phyloP scores from a whole-genome alignment of 371 early-diverging fungal species.

The Mucor piriformis region DNA sequence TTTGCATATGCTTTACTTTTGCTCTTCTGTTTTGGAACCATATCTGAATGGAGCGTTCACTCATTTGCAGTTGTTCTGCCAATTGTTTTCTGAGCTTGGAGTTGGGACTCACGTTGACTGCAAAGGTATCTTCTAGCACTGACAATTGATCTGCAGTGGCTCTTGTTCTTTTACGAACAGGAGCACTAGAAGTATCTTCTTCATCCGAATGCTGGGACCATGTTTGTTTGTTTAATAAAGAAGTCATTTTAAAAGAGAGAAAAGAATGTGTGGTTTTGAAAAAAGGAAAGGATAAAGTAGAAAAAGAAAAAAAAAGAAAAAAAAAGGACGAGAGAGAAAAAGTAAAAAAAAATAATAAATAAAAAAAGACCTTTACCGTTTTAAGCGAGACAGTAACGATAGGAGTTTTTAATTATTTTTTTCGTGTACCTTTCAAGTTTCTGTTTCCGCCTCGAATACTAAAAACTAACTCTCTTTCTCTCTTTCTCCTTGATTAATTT shows the following conservation, averaged over 20 bases:
- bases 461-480: not conserved
- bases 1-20: slow-evolving; percentile 81
- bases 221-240: slow-evolving; percentile 4
- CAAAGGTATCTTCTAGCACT: slow-evolving; percentile 77
- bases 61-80: slow-evolving; percentile 88
- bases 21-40: slow-evolving; percentile 99
- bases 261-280: not conserved
- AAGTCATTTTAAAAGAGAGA: slow-evolving; percentile 1
- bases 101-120: slow-evolving; percentile 73
- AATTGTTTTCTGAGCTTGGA: slow-evolving; percentile 84
- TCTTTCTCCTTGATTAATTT: too few relatives aligned
- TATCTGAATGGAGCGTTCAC: slow-evolving; percentile 92
- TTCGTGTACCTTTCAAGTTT: slow-evolving; percentile 3
- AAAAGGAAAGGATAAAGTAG: slow-evolving; percentile 7
- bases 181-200: slow-evolving; percentile 9
- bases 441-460: slow-evolving; percentile 6
- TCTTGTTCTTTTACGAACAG: slow-evolving; percentile 66
- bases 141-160: slow-evolving; percentile 78
- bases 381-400: slow-evolving; percentile 15
- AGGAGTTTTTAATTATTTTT: slow-evolving; percentile 12
- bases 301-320: slow-evolving; percentile 7
- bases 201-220: slow-evolving; percentile 13
- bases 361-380: slow-evolving; percentile 11
- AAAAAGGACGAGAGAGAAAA: not conserved
- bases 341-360: not conserved